Evolutionary conservation across 2,329 filamentous ascomycete species (phyloP).

Genomic region (Ceratocystis variospora): DNA sequence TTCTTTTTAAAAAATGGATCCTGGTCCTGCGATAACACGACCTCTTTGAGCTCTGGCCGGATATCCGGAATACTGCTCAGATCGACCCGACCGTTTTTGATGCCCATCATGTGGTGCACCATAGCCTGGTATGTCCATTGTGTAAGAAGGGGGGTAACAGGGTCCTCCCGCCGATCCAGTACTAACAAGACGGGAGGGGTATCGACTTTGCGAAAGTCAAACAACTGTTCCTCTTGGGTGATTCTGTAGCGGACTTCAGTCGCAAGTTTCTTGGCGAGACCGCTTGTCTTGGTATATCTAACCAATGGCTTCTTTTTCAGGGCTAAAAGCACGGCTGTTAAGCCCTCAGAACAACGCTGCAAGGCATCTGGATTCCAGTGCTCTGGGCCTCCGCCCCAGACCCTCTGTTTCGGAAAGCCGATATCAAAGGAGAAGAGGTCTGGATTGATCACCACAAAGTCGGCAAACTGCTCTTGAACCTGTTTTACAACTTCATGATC

Average conservation of each 20-base stretch:
- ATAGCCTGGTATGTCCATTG: constrained; percentile 99
- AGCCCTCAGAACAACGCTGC: constrained; percentile 72
- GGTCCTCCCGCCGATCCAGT: constrained; percentile 83
- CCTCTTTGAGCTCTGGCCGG: constrained; percentile 76
- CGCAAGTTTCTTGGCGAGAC: constrained; percentile 81
- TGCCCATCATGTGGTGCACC: constrained; percentile 91
- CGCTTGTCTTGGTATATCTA: constrained; percentile 80
- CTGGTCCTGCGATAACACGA: constrained; percentile 90
- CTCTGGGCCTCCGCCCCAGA: constrained; percentile 74
- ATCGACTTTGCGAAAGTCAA: constrained; percentile 89
- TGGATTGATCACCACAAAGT: constrained; percentile 88
- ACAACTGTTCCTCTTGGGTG: constrained; percentile 88
- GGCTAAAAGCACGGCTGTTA: constrained; percentile 70
- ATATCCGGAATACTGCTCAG: constrained; percentile 72
- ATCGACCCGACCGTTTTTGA: constrained; percentile 88
- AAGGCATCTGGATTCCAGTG: constrained; percentile 83
- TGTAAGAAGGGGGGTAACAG: constrained; percentile 81
- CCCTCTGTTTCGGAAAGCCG: constrained; percentile 53
- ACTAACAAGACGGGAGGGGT: constrained; percentile 87
- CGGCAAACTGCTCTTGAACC: constrained; percentile 92
- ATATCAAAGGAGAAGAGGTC: constrained; percentile 77
- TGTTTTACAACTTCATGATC: constrained; percentile 92
- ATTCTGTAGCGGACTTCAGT: constrained; percentile 86
- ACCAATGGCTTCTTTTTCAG: constrained; percentile 96
- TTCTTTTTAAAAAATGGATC: constrained; percentile 99